phyloP scores from a whole-genome alignment of 148 eudicot species.

The Chenopodium quinoa region DNA sequence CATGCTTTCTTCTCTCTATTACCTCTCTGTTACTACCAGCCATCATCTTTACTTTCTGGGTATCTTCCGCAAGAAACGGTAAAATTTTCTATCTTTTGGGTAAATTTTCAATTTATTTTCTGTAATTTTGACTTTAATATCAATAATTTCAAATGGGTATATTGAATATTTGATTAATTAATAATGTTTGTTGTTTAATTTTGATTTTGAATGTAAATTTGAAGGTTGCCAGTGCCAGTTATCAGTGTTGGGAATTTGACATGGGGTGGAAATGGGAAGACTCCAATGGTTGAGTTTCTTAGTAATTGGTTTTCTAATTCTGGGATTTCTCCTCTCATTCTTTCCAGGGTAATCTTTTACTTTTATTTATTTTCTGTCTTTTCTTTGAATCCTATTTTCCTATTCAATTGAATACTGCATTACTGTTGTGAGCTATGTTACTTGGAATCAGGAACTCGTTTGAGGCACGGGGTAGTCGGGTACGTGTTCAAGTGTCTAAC shows the following conservation, averaged over 20 bases:
- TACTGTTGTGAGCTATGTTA: not conserved
- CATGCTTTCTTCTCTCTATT: conserved; percentile 51
- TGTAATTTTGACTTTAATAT: not conserved
- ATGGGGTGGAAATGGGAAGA: conserved; percentile 99
- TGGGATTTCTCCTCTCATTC: conserved; percentile 79
- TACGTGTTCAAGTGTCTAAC: not conserved
- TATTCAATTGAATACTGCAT: not conserved
- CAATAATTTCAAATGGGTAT: not conserved
- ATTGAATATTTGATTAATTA: not conserved
- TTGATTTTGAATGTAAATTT: conserved; percentile 3
- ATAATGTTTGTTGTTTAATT: not conserved
- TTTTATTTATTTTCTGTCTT: too few species aligned
- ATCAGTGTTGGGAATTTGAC: conserved; percentile 94
- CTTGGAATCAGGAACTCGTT: not conserved
- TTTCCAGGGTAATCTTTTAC: conserved; percentile 57
- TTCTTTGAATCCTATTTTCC: not conserved
- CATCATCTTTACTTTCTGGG: conserved; percentile 40
- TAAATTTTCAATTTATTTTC: too few species aligned
- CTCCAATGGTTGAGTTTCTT: conserved; percentile 94
- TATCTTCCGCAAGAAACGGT: conserved; percentile 53
- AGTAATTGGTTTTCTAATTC: conserved; percentile 54
- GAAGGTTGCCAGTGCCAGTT: conserved; percentile 85
- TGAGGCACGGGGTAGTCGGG: not conserved
- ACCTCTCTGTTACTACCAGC: conserved; percentile 53
- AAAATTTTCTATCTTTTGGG: not conserved